Evolutionary conservation across 169 alveolate genomes (phyloP).

Genomic region (Plasmodium fragile): DNA sequence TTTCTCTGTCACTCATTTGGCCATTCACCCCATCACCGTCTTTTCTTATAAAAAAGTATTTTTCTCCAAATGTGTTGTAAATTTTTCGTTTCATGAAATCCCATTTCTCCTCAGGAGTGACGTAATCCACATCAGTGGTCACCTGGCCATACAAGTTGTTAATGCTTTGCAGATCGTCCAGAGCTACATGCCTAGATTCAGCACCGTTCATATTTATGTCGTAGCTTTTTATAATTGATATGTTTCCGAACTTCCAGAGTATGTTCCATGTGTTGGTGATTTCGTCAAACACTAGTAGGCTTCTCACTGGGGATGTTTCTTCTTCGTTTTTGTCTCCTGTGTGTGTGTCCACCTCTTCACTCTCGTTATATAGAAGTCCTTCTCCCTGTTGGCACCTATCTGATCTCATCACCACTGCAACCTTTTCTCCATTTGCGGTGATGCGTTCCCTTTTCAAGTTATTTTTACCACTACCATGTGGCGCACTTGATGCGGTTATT

Average conservation of each 20-base stretch:
- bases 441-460: background rate
- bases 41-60: background rate
- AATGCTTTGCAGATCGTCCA: slow-evolving; percentile 4
- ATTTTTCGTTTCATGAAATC: background rate
- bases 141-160: background rate
- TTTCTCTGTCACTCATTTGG: background rate
- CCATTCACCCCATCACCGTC: background rate
- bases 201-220: background rate
- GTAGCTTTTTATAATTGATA: background rate
- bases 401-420: background rate
- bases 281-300: slow-evolving; percentile 13
- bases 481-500: background rate
- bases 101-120: background rate
- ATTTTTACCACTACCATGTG: background rate
- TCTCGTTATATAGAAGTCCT: background rate
- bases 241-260: background rate
- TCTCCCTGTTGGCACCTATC: background rate
- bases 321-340: background rate
- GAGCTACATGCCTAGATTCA: background rate
- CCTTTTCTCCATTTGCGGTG: background rate
- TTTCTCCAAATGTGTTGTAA: background rate
- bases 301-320: background rate
- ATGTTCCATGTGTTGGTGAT: slow-evolving; percentile 16
- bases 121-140: background rate
- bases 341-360: background rate